phyloP scores from a whole-genome alignment of 768 basidiomycete species.

The Mrakia blollopis region DNA sequence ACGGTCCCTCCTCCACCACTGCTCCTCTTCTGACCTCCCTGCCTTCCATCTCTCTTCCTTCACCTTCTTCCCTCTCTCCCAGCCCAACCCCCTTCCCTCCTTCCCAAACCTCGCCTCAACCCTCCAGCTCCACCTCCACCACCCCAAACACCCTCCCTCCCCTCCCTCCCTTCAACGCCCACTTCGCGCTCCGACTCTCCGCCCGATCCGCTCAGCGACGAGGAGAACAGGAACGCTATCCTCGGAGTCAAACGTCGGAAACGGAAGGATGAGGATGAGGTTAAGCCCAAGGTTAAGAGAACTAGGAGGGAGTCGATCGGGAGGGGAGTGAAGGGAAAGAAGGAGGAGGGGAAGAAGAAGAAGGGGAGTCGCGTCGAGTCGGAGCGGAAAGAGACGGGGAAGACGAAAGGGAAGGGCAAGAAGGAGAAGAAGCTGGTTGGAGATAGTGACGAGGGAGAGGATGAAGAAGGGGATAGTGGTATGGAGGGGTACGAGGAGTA shows the following conservation, averaged over 20 bases:
- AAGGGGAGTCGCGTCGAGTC: too few relatives aligned
- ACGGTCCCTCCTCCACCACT: neutral
- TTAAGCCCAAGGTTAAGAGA: neutral
- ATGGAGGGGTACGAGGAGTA: too few relatives aligned
- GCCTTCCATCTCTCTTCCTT: too few relatives aligned
- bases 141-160: conserved; percentile 3
- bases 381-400: neutral
- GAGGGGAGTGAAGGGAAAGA: too few relatives aligned
- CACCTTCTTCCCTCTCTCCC: neutral
- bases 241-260: neutral
- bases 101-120: neutral
- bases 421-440: neutral
- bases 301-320: neutral
- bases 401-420: neutral
- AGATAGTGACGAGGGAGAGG: neutral
- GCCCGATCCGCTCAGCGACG: neutral
- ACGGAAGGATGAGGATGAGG: neutral
- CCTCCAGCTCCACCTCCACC: neutral
- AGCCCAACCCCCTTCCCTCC: neutral
- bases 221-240: neutral
- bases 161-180: neutral
- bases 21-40: too few relatives aligned
- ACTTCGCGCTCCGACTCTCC: neutral
- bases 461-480: too few relatives aligned
- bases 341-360: too few relatives aligned